These are phyloP conservation scores for Coriaria nepalensis DNA, from an alignment of 306 rosid genomes.

Conservation along the genomic window DNA sequence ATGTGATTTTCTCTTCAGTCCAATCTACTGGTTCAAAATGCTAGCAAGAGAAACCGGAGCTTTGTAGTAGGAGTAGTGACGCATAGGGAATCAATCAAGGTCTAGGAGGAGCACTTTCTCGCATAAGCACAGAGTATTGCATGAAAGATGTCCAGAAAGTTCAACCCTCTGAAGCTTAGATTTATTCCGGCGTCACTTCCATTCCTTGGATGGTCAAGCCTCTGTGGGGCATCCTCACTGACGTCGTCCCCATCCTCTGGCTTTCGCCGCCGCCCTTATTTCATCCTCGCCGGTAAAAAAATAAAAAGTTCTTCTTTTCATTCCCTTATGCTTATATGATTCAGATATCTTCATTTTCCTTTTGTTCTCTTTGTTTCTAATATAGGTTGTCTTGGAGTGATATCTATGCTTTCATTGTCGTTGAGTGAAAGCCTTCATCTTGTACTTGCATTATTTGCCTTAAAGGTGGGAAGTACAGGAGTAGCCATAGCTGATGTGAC, in stretches of 20 bases:
- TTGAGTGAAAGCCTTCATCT: constrained; percentile 47
- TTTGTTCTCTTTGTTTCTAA: neutral
- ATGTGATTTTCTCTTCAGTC: constrained; percentile 22
- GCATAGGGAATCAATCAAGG: constrained; percentile 88
- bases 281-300: too few relatives aligned
- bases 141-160: constrained; percentile 96
- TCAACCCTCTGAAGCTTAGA: constrained; percentile 91
- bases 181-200: constrained; percentile 64
- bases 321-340: neutral
- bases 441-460: constrained; percentile 42
- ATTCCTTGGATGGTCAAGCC: constrained; percentile 98
- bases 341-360: too few relatives aligned
- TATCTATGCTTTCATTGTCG: constrained; percentile 52
- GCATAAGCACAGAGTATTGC: constrained; percentile 67
- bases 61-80: constrained; percentile 65
- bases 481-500: constrained; percentile 81
- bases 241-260: constrained; percentile 2
- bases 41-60: constrained; percentile 77
- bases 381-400: constrained; percentile 48
- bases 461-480: constrained; percentile 71
- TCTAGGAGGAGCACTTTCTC: constrained; percentile 65
- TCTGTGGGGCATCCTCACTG: constrained; percentile 95
- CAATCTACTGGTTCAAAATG: constrained; percentile 54
- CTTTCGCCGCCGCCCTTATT: too few relatives aligned
- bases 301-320: neutral